A percentile compares a stretch with the other conserved stretches of the same genome.
Conservation (phyloP, 768 basidiomycete species). For the Leucocoprinus sp. region DNA sequence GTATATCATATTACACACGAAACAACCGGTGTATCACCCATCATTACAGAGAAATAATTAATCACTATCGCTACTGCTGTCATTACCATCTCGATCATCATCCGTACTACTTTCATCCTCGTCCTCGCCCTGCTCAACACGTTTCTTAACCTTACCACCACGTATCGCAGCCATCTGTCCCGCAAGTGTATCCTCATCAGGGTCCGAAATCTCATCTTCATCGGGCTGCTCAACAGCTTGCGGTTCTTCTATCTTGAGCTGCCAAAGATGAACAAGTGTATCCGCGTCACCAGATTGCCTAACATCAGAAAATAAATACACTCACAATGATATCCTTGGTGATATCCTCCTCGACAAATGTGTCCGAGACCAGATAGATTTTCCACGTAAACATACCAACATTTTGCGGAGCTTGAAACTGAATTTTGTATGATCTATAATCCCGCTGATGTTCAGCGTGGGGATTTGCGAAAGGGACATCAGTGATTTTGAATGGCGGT, state of each 20-base stretch:
- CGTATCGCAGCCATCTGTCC: slow-evolving; percentile 98
- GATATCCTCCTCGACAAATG: slow-evolving; percentile 77
- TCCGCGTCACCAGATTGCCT: slow-evolving; percentile 2
- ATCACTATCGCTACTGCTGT: slow-evolving; percentile 35
- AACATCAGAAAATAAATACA: slow-evolving; percentile 12
- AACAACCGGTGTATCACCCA: not conserved
- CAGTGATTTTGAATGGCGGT: slow-evolving; percentile 73
- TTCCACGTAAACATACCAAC: slow-evolving; percentile 87
- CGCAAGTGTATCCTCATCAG: slow-evolving; percentile 92
- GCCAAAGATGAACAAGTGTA: slow-evolving; percentile 5
- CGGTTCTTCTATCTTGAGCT: slow-evolving; percentile 82
- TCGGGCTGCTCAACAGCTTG: slow-evolving; percentile 49
- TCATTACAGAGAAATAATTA: slow-evolving; percentile 4
- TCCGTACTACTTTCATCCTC: slow-evolving; percentile 42
- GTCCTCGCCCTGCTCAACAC: slow-evolving; percentile 35
- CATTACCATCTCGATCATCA: slow-evolving; percentile 42
- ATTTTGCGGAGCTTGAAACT: slow-evolving; percentile 89
- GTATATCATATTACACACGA: slow-evolving; percentile 12
- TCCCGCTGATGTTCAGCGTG: slow-evolving; percentile 35
- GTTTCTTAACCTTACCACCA: slow-evolving; percentile 77
- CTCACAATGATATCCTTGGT: slow-evolving; percentile 64
- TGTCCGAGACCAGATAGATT: slow-evolving; percentile 79
- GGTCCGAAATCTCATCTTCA: slow-evolving; percentile 96
- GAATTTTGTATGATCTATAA: slow-evolving; percentile 80
- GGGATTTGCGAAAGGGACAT: slow-evolving; percentile 59